Conservation (phyloP, 768 basidiomycete species). For the Tylopilus felleus region DNA sequence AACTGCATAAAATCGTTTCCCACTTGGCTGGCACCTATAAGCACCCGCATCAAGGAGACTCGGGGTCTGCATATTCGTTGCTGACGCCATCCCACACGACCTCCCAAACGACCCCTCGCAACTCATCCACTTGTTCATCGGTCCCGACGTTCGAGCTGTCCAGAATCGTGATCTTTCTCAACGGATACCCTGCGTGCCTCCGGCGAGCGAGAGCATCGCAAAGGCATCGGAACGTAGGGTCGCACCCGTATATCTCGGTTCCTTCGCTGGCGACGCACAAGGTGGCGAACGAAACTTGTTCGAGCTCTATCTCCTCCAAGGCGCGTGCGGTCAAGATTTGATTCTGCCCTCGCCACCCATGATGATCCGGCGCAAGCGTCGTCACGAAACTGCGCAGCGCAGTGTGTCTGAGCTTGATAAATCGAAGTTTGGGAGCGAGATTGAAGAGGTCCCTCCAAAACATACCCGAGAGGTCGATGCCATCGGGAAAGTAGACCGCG, state of each 20-base stretch:
- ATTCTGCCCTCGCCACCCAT: neutral
- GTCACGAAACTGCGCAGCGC: neutral
- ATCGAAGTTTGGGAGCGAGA: neutral
- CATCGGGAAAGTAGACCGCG: neutral
- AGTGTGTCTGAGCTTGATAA: neutral
- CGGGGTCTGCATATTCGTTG: neutral
- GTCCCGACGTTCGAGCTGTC: neutral
- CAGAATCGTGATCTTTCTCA: neutral
- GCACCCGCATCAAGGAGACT: neutral
- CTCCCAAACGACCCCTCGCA: neutral
- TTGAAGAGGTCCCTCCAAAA: neutral
- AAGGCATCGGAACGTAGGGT: neutral
- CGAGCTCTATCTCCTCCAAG: conserved; percentile 1
- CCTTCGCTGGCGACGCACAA: neutral
- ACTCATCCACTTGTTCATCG: neutral
- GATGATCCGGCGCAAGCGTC: neutral
- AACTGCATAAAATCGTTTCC: neutral
- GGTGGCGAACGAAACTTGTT: neutral
- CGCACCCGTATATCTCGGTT: neutral
- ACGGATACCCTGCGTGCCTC: neutral
- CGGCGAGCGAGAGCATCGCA: neutral
- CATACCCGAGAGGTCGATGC: neutral
- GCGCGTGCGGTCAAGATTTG: neutral
- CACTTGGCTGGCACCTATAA: neutral
- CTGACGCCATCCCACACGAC: neutral